Evolutionary conservation across 257 asterid species (phyloP).

Genomic region (Solanum commersonii): DNA sequence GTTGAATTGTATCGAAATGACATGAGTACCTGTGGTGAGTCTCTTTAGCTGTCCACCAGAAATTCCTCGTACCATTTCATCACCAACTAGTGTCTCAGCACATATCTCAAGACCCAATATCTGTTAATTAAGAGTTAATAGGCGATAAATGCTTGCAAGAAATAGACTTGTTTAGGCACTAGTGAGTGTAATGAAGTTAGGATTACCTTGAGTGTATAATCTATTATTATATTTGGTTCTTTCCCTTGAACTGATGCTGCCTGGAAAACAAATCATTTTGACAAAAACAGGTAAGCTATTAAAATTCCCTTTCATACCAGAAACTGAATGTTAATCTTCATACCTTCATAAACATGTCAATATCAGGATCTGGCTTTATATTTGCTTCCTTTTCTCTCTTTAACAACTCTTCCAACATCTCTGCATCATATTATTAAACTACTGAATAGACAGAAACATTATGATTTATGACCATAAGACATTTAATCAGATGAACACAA

Average conservation of each 20-base stretch:
- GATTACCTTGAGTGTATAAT: constrained; percentile 69
- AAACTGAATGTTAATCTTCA: background rate
- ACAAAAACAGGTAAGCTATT: background rate
- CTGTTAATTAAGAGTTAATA: constrained; percentile 15
- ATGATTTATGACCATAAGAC: background rate
- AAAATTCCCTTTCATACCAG: background rate
- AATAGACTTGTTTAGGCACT: background rate
- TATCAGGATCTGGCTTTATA: constrained; percentile 73
- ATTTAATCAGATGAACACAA: background rate
- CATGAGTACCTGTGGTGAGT: constrained; percentile 59
- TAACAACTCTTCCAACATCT: constrained; percentile 61
- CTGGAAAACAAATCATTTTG: constrained; percentile 17
- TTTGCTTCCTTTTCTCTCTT: constrained; percentile 83
- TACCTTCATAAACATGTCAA: constrained; percentile 90
- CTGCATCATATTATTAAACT: constrained; percentile 18
- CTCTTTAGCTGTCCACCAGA: constrained; percentile 89
- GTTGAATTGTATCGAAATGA: background rate
- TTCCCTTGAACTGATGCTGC: constrained; percentile 76
- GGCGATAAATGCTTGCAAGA: background rate
- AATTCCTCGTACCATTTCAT: constrained; percentile 77
- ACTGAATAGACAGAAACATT: background rate
- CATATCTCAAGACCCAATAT: constrained; percentile 77
- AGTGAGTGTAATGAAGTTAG: background rate
- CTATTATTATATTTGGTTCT: constrained; percentile 61
- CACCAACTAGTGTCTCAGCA: constrained; percentile 83